Conservation (phyloP, 2,329 filamentous ascomycete species). For the Chrysoporthe puriensis region DNA sequence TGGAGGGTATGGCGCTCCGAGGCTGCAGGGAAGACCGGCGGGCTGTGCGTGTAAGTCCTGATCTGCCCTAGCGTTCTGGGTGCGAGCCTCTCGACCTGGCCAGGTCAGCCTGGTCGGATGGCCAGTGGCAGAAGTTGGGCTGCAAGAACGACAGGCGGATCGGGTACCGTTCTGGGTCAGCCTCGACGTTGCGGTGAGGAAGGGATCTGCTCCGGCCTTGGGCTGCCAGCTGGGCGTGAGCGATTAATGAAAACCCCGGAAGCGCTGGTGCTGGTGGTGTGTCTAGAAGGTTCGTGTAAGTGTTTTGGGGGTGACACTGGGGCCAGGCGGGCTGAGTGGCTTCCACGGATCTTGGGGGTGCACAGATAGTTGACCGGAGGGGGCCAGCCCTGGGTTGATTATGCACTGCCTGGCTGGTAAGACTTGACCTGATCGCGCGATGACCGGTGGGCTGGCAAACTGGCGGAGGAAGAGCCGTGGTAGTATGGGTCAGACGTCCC, state of each 20-base stretch:
- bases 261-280: neutral
- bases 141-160: slow-evolving; percentile 16
- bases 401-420: no score
- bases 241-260: neutral
- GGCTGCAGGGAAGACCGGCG: neutral
- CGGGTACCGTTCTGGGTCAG: slow-evolving; percentile 22
- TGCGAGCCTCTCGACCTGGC: slow-evolving; percentile 15
- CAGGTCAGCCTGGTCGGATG: slow-evolving; percentile 21
- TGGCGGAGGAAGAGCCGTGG: neutral
- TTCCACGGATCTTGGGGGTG: neutral
- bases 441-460: neutral
- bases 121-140: slow-evolving; percentile 18
- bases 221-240: neutral
- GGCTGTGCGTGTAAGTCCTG: slow-evolving; percentile 16
- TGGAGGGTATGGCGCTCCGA: neutral
- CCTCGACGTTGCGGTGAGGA: slow-evolving; percentile 19
- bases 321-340: neutral
- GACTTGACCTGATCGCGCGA: neutral
- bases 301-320: neutral
- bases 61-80: slow-evolving; percentile 18
- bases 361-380: no score
- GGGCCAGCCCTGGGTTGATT: no score
- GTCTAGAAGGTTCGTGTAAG: slow-evolving; percentile 1
- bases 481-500: slow-evolving; percentile 1
- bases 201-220: neutral